phyloP scores from a whole-genome alignment of 192 early-diverging fungal genomes.

The Entomortierella parvispora region DNA sequence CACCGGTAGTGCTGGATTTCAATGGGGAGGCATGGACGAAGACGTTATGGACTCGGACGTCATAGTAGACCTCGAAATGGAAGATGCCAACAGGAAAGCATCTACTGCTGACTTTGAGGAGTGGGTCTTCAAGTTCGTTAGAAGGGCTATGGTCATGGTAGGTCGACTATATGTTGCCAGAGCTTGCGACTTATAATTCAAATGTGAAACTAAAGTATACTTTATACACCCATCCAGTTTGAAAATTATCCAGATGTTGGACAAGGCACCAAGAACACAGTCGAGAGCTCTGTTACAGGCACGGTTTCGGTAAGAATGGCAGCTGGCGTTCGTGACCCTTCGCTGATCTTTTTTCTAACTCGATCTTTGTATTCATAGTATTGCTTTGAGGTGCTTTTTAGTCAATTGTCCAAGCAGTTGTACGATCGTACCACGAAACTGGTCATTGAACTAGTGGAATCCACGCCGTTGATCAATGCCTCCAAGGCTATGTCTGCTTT shows the following conservation, averaged over 20 bases:
- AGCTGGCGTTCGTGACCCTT: neutral
- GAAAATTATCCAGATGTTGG: constrained; percentile 42
- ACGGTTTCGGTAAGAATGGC: constrained; percentile 28
- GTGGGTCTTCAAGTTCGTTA: constrained; percentile 86
- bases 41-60: constrained; percentile 57
- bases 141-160: constrained; percentile 81
- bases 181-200: too few relatives aligned
- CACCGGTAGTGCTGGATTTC: constrained; percentile 35
- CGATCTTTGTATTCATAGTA: constrained; percentile 51
- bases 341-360: neutral
- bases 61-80: constrained; percentile 66
- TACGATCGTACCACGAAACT: constrained; percentile 69
- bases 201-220: neutral
- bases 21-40: constrained; percentile 55
- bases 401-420: constrained; percentile 72
- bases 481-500: constrained; percentile 68
- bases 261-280: constrained; percentile 27
- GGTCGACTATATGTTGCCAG: constrained; percentile 38
- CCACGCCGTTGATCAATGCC: constrained; percentile 73
- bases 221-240: constrained; percentile 14
- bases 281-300: constrained; percentile 33
- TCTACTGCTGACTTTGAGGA: constrained; percentile 88
- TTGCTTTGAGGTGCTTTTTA: constrained; percentile 73
- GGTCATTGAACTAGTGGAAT: constrained; percentile 68
- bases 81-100: constrained; percentile 72